Base-by-base conservation (phyloP, 2,329 filamentous ascomycete genomes). In the Xylaria sp. region DNA sequence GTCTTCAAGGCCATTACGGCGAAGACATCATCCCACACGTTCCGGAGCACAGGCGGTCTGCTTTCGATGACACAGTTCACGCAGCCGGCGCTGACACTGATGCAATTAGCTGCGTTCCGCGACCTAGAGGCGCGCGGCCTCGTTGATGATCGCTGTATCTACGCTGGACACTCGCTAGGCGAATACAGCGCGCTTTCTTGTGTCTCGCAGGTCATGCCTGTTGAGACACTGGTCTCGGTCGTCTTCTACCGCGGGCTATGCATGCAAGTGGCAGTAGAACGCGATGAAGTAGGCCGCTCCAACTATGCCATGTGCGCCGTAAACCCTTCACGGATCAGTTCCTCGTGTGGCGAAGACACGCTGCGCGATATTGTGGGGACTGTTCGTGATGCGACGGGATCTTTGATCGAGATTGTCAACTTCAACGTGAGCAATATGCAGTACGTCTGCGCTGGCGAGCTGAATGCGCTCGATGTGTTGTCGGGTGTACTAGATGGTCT, bases 291-390 rank as follows among this genome's bases (percentile, higher is more conserved):
- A 67, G 95, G 95, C 31, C 91, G 94, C 55, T 97, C 94, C 71
- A 97, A 97, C 84, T 99, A 98, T 84, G 93, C 91, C 65, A 99
- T 99, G 95, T 97, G 94, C 78, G 95, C 95, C 61, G 94, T 98
- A 79, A 98, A 98, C 83, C 95, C 95, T 37, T 96, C 92, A 83
- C 89, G 95, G 67, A 97, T 99, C 78, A 95, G 91, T 75, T 96
- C 96, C 86, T 97, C 92, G 1, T 99, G 98, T 86, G 97, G 96
- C 81, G 95, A 99, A 80, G 91, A 96, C 77, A 95, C 94, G 42
- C 84, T 99, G 67, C 94, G 97, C 76, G 98, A 97, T 74, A 94
- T 98, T 40, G 94, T 98, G 23, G 92, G 92, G 84, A 97, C 92
- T 80, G 94, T 99, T 71, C 84, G 93, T 0, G 93, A 97, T 77